phyloP scores from a whole-genome alignment of 306 rosid species.

The Vigna reflexopilosa region DNA sequence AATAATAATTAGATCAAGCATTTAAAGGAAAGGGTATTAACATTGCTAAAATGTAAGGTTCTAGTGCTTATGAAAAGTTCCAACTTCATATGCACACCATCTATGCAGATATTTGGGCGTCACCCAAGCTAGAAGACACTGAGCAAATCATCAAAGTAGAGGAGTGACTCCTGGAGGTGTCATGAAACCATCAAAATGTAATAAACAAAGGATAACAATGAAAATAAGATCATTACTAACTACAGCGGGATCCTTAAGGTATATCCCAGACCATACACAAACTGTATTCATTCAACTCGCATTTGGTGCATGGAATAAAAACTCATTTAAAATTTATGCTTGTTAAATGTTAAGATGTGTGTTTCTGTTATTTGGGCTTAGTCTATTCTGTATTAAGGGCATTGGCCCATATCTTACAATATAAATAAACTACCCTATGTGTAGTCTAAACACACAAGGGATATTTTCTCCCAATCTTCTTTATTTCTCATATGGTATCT shows the following conservation, averaged over 20 bases:
- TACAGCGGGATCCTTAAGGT: slow-evolving; percentile 18
- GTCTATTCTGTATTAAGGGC: no score
- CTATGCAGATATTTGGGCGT: slow-evolving; percentile 11
- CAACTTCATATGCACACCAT: slow-evolving; percentile 6
- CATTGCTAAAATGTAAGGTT: neutral
- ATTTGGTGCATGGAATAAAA: slow-evolving; percentile 18
- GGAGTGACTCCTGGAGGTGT: slow-evolving; percentile 18
- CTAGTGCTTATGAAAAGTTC: slow-evolving; percentile 17
- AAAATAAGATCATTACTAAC: slow-evolving; percentile 8
- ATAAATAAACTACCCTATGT: no score
- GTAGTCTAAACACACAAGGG: no score
- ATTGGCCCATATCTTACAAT: no score
- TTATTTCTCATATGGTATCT: no score
- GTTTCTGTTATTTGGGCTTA: no score
- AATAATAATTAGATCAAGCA: slow-evolving; percentile 12
- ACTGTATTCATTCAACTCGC: slow-evolving; percentile 26
- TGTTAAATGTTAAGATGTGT: no score
- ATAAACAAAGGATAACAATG: slow-evolving; percentile 3
- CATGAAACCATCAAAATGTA: slow-evolving; percentile 34
- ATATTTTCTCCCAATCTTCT: no score
- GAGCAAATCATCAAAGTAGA: slow-evolving; percentile 28
- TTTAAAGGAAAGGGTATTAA: slow-evolving; percentile 26
- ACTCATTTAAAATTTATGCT: slow-evolving; percentile 4
- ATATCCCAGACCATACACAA: slow-evolving; percentile 12
- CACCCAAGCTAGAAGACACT: slow-evolving; percentile 30